phyloP scores from a whole-genome alignment of 2,329 filamentous ascomycete genomes.

The Emergomyces pasteurianus region DNA sequence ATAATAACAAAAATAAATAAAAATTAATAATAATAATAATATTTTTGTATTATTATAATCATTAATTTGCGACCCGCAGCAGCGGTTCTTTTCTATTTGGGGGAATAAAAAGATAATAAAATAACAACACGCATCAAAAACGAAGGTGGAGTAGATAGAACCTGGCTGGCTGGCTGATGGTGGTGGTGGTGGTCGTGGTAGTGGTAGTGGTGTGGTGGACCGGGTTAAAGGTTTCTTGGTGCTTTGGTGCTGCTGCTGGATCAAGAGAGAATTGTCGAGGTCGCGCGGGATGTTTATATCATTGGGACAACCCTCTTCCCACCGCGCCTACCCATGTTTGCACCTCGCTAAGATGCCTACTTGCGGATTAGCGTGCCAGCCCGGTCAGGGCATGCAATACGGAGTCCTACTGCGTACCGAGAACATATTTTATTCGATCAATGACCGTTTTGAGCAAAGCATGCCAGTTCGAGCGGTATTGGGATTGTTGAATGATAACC shows the following conservation, averaged over 20 bases:
- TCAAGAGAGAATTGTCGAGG: constrained; percentile 22
- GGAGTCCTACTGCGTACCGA: too few relatives aligned
- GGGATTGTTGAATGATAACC: too few relatives aligned
- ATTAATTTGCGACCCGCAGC: neutral
- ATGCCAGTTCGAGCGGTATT: too few relatives aligned
- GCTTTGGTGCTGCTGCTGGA: neutral
- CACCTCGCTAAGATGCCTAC: constrained; percentile 18
- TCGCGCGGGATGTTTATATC: constrained; percentile 38
- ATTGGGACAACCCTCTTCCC: constrained; percentile 27
- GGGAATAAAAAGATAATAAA: constrained; percentile 1
- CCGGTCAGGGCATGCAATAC: too few relatives aligned
- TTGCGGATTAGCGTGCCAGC: constrained; percentile 19
- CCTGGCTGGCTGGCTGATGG: neutral
- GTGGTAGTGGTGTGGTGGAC: neutral
- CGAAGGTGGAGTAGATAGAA: neutral
- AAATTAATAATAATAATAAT: neutral
- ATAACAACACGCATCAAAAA: neutral
- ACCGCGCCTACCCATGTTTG: constrained; percentile 32
- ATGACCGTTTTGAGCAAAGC: too few relatives aligned
- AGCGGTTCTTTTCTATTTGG: neutral
- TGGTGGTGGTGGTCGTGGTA: neutral
- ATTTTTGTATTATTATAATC: neutral
- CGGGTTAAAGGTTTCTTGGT: neutral
- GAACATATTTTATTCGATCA: too few relatives aligned
- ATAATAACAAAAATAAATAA: neutral